phyloP scores from a whole-genome alignment of 192 early-diverging fungal genomes.

The Umbelopsis sp. region DNA sequence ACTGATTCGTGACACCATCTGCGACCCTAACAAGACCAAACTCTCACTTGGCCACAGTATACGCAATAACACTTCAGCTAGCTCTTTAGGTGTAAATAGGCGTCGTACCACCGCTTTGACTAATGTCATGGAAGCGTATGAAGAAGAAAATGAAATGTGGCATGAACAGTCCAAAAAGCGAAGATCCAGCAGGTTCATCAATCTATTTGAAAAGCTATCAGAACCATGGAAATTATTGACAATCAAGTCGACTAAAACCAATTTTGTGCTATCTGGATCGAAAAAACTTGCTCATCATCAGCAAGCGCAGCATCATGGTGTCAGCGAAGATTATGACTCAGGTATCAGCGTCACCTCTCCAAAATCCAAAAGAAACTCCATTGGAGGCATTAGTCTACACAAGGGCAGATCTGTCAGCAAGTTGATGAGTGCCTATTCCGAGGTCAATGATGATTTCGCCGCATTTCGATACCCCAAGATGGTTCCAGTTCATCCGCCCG shows the following conservation, averaged over 20 bases:
- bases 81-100: neutral
- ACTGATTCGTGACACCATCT: conserved; percentile 9
- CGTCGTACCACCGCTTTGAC: neutral
- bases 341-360: conserved; percentile 9
- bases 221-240: conserved; percentile 1
- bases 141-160: conserved; percentile 1
- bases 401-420: neutral
- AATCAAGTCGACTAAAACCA: neutral
- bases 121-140: neutral
- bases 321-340: conserved; percentile 12
- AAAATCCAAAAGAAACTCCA: conserved; percentile 12
- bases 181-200: neutral
- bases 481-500: neutral
- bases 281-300: neutral
- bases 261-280: neutral
- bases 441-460: neutral
- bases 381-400: neutral
- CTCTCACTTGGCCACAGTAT: neutral
- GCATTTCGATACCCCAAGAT: conserved; percentile 10
- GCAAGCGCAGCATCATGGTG: neutral
- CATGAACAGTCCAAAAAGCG: neutral
- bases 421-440: neutral
- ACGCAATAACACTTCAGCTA: neutral
- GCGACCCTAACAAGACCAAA: neutral
- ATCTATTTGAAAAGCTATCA: conserved; percentile 12